Evolutionary conservation across 768 basidiomycete species (phyloP).

Genomic region (Podaxis sp.): DNA sequence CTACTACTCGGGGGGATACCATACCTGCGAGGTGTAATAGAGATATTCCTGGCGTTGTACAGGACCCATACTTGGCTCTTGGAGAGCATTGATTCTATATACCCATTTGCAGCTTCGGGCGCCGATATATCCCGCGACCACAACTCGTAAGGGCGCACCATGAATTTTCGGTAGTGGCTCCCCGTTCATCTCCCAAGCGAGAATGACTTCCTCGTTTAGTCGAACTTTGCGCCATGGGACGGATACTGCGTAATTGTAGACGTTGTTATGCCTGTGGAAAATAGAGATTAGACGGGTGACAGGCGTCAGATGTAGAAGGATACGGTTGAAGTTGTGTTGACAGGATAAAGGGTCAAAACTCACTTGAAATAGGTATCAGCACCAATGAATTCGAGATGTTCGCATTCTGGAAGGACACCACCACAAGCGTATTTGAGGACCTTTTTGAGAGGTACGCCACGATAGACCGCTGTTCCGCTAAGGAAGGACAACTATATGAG

Average conservation of each 20-base stretch:
- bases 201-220: conserved; percentile 45
- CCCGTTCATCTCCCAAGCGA: conserved; percentile 56
- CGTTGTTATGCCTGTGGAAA: conserved; percentile 31
- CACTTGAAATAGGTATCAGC: conserved; percentile 60
- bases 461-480: conserved; percentile 52
- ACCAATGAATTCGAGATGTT: conserved; percentile 56
- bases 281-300: background rate
- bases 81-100: conserved; percentile 49
- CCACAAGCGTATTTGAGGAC: conserved; percentile 53
- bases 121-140: conserved; percentile 55
- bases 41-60: conserved; percentile 55
- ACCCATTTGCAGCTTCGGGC: conserved; percentile 57
- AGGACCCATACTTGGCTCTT: conserved; percentile 48
- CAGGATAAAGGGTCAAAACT: conserved; percentile 8
- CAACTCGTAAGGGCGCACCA: conserved; percentile 48
- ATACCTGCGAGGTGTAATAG: conserved; percentile 49
- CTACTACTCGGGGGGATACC: background rate
- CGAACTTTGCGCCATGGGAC: conserved; percentile 50
- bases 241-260: conserved; percentile 45
- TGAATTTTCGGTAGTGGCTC: conserved; percentile 50
- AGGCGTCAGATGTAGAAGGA: background rate
- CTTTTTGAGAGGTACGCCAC: conserved; percentile 54
- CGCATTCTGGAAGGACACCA: conserved; percentile 44
- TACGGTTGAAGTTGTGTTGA: background rate
- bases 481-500: background rate